Evolutionary conservation across 2,329 filamentous ascomycete genomes (phyloP), one percentile per base, ranked within the genome.

Genomic region (Botrytis deweyae): DNA sequence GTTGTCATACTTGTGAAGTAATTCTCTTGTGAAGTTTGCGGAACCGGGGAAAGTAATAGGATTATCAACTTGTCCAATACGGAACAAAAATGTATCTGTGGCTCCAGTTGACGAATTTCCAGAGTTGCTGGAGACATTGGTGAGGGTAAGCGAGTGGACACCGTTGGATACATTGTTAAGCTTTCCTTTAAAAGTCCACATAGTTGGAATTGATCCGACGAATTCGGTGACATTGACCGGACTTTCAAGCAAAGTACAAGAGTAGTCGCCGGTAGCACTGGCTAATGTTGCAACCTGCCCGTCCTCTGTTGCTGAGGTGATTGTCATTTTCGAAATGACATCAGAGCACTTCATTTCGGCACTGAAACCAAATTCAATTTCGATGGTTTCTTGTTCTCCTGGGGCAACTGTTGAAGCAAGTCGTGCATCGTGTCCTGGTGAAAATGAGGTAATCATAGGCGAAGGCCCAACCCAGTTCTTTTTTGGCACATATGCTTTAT

Each of bases 351-450:
- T 83, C 89, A 92, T 91, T 64, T 86, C 82, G 1, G 83, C 83
- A 0, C 88, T 90, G 79, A 90, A 92, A 52, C 88, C 85, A 6
- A 92, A 74, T 68, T 87, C 84, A 63, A 91, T 82, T 9, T 85
- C 80, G 25, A 90, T 76, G 8, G 80, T 82, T 67, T 88, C 86
- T 38, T 82, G 79, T 61, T 83, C 78, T 46, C 82, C 81, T 1
- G 82, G 80, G 1, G 76, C 75, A 25, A 83, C 84, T 46, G 81
- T 84, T 0, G 89, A 90, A 29, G 85, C 75, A 7, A 91, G 78
- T 3, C 88, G 86, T 2, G 81, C 80, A 77, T 92, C 90, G 76
- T 92, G 90, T 3, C 89, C 89, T 6, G 90, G 90, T 2, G 90
- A 62, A 61, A 84, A 71, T 84, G n/a, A 82, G 4, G 88, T 90